Conservation (phyloP, 306 rosid species). For the Calophaca sinica region DNA sequence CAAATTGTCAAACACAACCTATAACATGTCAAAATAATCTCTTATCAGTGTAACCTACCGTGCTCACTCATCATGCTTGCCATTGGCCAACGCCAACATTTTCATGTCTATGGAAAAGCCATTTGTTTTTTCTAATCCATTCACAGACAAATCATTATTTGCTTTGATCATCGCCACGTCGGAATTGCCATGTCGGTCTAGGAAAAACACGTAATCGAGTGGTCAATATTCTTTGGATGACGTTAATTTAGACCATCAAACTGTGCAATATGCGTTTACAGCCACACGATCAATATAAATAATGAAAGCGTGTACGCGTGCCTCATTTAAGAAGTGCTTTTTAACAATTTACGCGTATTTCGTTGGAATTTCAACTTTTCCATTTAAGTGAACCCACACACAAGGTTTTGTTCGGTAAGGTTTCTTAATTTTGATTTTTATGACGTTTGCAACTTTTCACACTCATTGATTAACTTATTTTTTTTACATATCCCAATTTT, state of each 20-base stretch:
- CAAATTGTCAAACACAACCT: too few relatives aligned
- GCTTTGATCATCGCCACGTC: not conserved
- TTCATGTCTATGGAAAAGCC: not conserved
- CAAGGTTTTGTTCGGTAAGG: not conserved
- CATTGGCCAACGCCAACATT: too few relatives aligned
- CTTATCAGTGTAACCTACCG: too few relatives aligned
- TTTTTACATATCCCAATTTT: too few relatives aligned
- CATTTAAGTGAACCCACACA: not conserved
- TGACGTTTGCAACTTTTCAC: too few relatives aligned
- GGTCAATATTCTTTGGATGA: not conserved
- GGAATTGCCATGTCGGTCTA: not conserved
- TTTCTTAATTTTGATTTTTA: too few relatives aligned
- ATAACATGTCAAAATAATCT: too few relatives aligned
- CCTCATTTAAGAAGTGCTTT: not conserved
- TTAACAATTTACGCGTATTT: constrained; percentile 40
- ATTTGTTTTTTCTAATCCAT: not conserved
- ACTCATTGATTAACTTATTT: too few relatives aligned
- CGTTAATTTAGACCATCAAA: not conserved
- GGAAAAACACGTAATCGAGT: not conserved
- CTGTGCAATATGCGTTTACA: not conserved
- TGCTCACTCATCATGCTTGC: too few relatives aligned
- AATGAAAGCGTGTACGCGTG: constrained; percentile 7
- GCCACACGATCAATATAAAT: not conserved
- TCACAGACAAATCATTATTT: not conserved
- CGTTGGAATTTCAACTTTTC: not conserved